These are phyloP conservation scores for Chytridium lagenaria DNA, from an alignment of 371 early-diverging fungal species.

Conservation along the genomic window DNA sequence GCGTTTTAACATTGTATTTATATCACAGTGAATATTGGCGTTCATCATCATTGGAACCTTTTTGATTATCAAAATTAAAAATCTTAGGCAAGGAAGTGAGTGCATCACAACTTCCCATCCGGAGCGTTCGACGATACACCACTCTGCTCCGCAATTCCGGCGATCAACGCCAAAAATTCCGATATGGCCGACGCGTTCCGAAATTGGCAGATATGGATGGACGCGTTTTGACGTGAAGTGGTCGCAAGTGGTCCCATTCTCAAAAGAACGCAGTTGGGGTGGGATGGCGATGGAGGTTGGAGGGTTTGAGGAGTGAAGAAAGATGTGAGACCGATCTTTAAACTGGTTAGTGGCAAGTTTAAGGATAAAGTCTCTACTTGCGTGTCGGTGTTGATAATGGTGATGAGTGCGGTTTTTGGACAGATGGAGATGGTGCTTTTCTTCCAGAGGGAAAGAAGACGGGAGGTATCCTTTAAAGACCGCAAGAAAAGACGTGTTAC, in stretches of 20 bases:
- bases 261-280: background rate
- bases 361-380: background rate
- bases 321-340: background rate
- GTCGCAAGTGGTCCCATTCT: conserved; percentile 1
- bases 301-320: background rate
- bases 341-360: background rate
- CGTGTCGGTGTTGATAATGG: background rate
- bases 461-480: background rate
- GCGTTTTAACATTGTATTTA: too few species aligned
- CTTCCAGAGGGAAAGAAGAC: background rate
- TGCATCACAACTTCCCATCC: too few species aligned
- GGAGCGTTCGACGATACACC: too few species aligned
- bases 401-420: background rate
- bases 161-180: background rate
- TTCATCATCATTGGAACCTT: too few species aligned
- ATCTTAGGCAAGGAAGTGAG: too few species aligned
- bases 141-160: too few species aligned
- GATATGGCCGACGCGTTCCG: background rate
- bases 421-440: background rate
- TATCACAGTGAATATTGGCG: too few species aligned
- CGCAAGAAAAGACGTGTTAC: background rate
- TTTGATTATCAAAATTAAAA: too few species aligned
- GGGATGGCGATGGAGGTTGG: background rate
- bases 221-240: background rate
- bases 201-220: background rate